Conservation (phyloP, 2,329 filamentous ascomycete species). For the Microsporum audouinii region DNA sequence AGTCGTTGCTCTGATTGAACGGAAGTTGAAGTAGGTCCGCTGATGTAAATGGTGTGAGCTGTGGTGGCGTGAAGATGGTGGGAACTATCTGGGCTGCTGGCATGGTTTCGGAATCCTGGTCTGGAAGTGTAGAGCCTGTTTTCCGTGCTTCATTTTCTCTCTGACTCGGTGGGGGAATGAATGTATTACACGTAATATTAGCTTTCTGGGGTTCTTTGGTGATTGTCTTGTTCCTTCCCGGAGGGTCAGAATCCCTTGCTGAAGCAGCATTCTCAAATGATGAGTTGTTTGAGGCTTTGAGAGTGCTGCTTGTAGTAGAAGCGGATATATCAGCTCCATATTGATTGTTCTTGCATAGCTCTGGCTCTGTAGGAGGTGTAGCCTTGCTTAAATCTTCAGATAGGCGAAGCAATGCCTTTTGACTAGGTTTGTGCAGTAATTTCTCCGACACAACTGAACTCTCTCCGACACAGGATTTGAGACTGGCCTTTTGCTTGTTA, state of each 20-base stretch:
- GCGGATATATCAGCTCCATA: background rate
- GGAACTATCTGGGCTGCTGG: background rate
- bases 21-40: background rate
- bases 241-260: background rate
- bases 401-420: background rate
- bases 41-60: background rate
- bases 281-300: background rate
- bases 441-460: background rate
- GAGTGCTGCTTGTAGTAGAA: background rate
- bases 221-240: background rate
- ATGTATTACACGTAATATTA: background rate
- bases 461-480: background rate
- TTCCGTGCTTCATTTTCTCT: background rate
- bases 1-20: background rate
- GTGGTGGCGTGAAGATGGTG: background rate
- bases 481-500: background rate
- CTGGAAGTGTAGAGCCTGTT: background rate
- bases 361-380: background rate
- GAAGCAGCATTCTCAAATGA: background rate
- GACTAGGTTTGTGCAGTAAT: background rate
- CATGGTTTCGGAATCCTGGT: background rate
- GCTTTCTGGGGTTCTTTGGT: background rate
- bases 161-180: background rate
- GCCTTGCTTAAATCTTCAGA: background rate
- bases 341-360: background rate